Conservation (phyloP, 148 eudicot genomes). For the Cornus suecica region DNA sequence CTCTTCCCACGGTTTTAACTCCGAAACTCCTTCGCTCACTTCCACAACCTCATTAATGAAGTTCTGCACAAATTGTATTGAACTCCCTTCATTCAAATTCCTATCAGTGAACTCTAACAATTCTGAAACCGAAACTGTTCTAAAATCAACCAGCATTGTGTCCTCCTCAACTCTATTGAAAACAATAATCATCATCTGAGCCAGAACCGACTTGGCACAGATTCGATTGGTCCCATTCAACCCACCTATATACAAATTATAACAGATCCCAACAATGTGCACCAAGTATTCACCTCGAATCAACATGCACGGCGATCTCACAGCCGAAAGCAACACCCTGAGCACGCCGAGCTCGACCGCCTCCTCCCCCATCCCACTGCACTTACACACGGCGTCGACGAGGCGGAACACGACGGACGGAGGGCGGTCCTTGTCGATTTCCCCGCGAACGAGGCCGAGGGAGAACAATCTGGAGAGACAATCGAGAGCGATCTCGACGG, state of each 20-base stretch:
- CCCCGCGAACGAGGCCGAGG: slow-evolving; percentile 46
- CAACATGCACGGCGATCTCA: slow-evolving; percentile 49
- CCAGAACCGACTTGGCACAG: slow-evolving; percentile 89
- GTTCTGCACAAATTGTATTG: slow-evolving; percentile 70
- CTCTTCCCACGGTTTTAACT: slow-evolving; percentile 8
- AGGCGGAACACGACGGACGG: slow-evolving; percentile 32
- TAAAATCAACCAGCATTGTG: slow-evolving; percentile 38
- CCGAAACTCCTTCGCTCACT: slow-evolving; percentile 36
- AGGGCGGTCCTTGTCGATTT: slow-evolving; percentile 20
- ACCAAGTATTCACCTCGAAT: slow-evolving; percentile 72
- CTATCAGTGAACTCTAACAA: slow-evolving; percentile 84
- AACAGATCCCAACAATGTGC: slow-evolving; percentile 75
- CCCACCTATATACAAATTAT: slow-evolving; percentile 83
- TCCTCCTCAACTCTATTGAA: slow-evolving; percentile 72
- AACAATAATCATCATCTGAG: slow-evolving; percentile 81
- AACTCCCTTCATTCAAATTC: slow-evolving; percentile 90
- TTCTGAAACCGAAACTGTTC: slow-evolving; percentile 55
- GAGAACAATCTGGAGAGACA: slow-evolving; percentile 60
- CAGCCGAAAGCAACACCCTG: slow-evolving; percentile 66
- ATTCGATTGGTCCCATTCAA: slow-evolving; percentile 87
- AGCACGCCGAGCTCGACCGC: slow-evolving; percentile 56
- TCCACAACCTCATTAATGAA: slow-evolving; percentile 68
- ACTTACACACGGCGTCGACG: slow-evolving; percentile 61
- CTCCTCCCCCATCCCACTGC: slow-evolving; percentile 56
- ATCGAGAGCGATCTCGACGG: slow-evolving; percentile 77